Conservation (phyloP, 1,284 basidiomycete genomes). For the Boletellus deceptivus region DNA sequence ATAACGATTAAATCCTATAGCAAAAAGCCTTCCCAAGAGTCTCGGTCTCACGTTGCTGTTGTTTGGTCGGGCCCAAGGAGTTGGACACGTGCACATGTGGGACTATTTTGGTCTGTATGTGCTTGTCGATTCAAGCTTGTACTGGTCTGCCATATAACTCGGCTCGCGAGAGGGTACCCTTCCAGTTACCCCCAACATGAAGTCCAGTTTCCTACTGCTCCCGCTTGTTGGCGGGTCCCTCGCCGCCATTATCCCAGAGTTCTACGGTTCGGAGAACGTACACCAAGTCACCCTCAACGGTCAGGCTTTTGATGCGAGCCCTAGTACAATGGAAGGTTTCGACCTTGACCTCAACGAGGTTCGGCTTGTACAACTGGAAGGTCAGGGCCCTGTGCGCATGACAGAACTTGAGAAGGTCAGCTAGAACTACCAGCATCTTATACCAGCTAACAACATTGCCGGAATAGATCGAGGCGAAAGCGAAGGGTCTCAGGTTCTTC, state of each 20-base stretch:
- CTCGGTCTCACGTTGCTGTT: too few relatives aligned
- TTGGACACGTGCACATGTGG: too few relatives aligned
- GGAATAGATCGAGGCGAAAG: constrained; percentile 67
- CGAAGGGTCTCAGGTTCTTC: constrained; percentile 76
- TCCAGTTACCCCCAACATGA: constrained; percentile 14
- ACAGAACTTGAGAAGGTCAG: constrained; percentile 80
- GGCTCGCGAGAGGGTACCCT: not conserved
- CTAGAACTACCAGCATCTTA: not conserved
- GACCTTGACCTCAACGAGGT: constrained; percentile 66
- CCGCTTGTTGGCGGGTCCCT: constrained; percentile 20
- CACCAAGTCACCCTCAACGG: constrained; percentile 26
- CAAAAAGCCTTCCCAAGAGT: too few relatives aligned
- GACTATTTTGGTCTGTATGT: constrained; percentile 15
- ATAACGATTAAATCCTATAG: not conserved
- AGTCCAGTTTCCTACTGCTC: constrained; percentile 18
- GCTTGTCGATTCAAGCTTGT: constrained; percentile 5
- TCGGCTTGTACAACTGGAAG: constrained; percentile 75
- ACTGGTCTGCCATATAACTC: not conserved
- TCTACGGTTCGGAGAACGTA: constrained; percentile 7
- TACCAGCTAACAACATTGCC: not conserved
- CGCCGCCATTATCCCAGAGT: constrained; percentile 16
- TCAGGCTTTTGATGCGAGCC: constrained; percentile 20
- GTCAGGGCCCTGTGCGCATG: constrained; percentile 68
- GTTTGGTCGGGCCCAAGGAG: too few relatives aligned
- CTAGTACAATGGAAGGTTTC: constrained; percentile 36